These are phyloP conservation scores for Blumeria graminis DNA, from an alignment of 2,329 filamentous ascomycete genomes.

Conservation along the genomic window DNA sequence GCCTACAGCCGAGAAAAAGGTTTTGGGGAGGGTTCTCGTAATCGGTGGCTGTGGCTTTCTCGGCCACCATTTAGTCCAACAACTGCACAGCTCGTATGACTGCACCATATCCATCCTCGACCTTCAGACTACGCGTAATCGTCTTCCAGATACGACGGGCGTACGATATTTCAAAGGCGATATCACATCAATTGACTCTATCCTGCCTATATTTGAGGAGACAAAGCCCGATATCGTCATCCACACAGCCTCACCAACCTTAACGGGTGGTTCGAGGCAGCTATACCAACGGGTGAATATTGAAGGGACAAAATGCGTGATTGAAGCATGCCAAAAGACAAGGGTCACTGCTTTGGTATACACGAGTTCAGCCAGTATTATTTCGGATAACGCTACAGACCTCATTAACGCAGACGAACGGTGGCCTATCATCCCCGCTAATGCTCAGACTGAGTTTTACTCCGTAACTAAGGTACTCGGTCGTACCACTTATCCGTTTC, in stretches of 20 bases:
- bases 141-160: slow-evolving; percentile 26
- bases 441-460: slow-evolving; percentile 56
- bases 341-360: slow-evolving; percentile 69
- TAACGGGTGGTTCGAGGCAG: slow-evolving; percentile 27
- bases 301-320: slow-evolving; percentile 54
- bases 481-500: background rate
- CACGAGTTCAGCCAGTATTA: slow-evolving; percentile 69
- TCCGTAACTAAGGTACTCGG: slow-evolving; percentile 48
- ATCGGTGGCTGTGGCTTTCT: slow-evolving; percentile 71
- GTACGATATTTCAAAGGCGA: slow-evolving; percentile 52
- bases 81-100: slow-evolving; percentile 30
- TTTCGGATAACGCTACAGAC: slow-evolving; percentile 59
- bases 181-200: slow-evolving; percentile 40
- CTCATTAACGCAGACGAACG: slow-evolving; percentile 57
- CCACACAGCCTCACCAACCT: slow-evolving; percentile 60
- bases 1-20: background rate
- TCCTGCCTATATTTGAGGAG: slow-evolving; percentile 38
- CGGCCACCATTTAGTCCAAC: slow-evolving; percentile 57
- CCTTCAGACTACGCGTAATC: slow-evolving; percentile 45
- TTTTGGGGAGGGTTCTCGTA: slow-evolving; percentile 47
- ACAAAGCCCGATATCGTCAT: slow-evolving; percentile 63
- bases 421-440: slow-evolving; percentile 51
- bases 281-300: slow-evolving; percentile 68
- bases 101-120: slow-evolving; percentile 44
- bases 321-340: slow-evolving; percentile 45